Percentiles rank a stretch among this genome's conserved stretches.
phyloP scores from a whole-genome alignment of 768 basidiomycete species.

The Atractiella rhizophila region DNA sequence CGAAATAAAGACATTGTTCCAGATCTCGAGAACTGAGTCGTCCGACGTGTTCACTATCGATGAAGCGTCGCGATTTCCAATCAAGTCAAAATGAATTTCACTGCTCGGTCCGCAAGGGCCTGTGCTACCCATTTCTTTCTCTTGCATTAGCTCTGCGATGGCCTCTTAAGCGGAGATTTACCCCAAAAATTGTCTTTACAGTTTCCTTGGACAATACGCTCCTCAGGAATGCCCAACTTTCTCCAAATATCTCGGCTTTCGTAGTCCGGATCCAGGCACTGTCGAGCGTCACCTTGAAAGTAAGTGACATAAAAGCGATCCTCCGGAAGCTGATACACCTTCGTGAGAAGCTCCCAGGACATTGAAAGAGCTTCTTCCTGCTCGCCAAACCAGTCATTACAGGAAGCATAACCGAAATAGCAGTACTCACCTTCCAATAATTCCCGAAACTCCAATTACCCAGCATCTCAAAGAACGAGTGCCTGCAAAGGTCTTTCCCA shows the following conservation, averaged over 20 bases:
- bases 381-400: background rate
- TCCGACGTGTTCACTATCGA: slow-evolving; percentile 86
- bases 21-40: slow-evolving; percentile 87
- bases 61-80: slow-evolving; percentile 88
- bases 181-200: slow-evolving; percentile 99
- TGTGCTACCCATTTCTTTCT: slow-evolving; percentile 95
- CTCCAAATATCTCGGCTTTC: slow-evolving; percentile 75
- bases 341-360: slow-evolving; percentile 84
- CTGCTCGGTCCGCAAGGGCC: slow-evolving; percentile 97
- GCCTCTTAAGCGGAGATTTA: too few relatives aligned
- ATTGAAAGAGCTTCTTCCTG: slow-evolving; percentile 83
- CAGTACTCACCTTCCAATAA: slow-evolving; percentile 75
- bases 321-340: slow-evolving; percentile 61
- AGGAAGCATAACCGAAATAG: background rate
- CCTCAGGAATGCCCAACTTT: slow-evolving; percentile 61
- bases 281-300: slow-evolving; percentile 77
- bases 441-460: slow-evolving; percentile 99
- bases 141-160: too few relatives aligned
- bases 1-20: slow-evolving; percentile 99
- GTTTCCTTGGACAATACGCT: slow-evolving; percentile 75
- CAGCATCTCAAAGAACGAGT: slow-evolving; percentile 98
- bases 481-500: slow-evolving; percentile 54
- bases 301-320: slow-evolving; percentile 92
- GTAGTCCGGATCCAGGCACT: slow-evolving; percentile 58
- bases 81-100: slow-evolving; percentile 88